Conservation (phyloP, 1,139 yeast species). For the Debaryomyces sp. region DNA sequence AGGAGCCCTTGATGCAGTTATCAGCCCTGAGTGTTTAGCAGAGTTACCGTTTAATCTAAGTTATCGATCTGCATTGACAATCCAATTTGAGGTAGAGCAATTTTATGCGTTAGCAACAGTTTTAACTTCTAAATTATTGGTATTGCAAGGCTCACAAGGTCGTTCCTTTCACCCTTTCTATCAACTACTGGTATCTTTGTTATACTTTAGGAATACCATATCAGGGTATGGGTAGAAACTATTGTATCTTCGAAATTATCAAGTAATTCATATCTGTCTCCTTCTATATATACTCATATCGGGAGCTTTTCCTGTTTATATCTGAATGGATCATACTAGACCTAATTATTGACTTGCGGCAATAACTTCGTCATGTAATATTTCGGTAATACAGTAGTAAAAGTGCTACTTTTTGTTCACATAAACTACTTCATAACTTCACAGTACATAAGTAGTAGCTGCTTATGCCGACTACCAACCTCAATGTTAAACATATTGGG, state of each 20-base stretch:
- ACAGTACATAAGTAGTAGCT: no score
- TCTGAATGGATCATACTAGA: background rate
- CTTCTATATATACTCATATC: no score
- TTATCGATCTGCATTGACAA: background rate
- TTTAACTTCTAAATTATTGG: background rate
- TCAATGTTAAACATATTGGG: background rate
- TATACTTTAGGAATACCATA: background rate
- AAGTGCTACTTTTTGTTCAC: no score
- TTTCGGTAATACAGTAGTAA: no score
- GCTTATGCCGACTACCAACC: background rate
- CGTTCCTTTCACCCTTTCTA: no score
- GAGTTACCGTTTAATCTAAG: background rate
- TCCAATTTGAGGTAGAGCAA: background rate
- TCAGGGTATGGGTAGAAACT: background rate
- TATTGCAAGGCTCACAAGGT: background rate
- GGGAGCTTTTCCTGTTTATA: background rate
- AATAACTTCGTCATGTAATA: no score
- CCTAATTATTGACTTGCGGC: background rate
- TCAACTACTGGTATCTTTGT: background rate
- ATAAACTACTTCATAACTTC: no score
- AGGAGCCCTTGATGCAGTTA: background rate
- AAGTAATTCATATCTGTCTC: background rate
- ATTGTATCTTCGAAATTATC: no score
- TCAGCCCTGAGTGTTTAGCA: background rate
- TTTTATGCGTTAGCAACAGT: background rate